A percentile compares a stretch with the other conserved stretches of the same genome.
Evolutionary conservation across 768 basidiomycete genomes (phyloP).

Genomic region (Daedalea quercina): DNA sequence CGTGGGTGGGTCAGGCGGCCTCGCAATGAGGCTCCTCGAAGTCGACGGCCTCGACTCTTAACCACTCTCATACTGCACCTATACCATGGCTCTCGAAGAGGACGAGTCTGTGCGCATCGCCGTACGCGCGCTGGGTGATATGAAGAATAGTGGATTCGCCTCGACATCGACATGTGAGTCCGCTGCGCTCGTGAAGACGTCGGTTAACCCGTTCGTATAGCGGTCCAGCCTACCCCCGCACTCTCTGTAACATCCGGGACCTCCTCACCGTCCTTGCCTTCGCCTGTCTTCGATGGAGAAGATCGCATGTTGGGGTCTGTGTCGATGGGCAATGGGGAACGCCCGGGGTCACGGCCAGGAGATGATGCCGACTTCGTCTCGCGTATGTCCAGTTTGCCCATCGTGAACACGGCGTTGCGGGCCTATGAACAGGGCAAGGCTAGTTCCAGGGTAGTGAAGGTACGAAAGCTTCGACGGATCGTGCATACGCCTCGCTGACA

Average conservation of each 20-base stretch:
- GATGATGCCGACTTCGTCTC: slow-evolving; percentile 35
- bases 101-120: slow-evolving; percentile 80
- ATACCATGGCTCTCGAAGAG: slow-evolving; percentile 33
- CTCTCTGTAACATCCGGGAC: slow-evolving; percentile 26
- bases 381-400: slow-evolving; percentile 62
- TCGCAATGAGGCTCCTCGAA: neutral
- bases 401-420: slow-evolving; percentile 65
- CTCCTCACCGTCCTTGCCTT: slow-evolving; percentile 25
- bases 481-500: slow-evolving; percentile 1
- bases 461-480: slow-evolving; percentile 24
- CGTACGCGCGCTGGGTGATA: slow-evolving; percentile 68
- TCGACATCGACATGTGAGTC: slow-evolving; percentile 14
- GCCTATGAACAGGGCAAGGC: slow-evolving; percentile 83
- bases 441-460: slow-evolving; percentile 80
- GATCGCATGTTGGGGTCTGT: slow-evolving; percentile 7
- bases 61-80: neutral
- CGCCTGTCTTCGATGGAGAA: slow-evolving; percentile 15
- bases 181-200: neutral
- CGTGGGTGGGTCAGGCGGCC: slow-evolving; percentile 2
- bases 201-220: slow-evolving; percentile 8
- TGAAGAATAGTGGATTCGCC: slow-evolving; percentile 46
- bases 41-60: neutral
- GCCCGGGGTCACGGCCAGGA: slow-evolving; percentile 9
- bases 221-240: slow-evolving; percentile 29
- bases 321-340: neutral